Base-by-base conservation (phyloP, 2,329 filamentous ascomycete genomes). In the Domatiomyces globalis region DNA sequence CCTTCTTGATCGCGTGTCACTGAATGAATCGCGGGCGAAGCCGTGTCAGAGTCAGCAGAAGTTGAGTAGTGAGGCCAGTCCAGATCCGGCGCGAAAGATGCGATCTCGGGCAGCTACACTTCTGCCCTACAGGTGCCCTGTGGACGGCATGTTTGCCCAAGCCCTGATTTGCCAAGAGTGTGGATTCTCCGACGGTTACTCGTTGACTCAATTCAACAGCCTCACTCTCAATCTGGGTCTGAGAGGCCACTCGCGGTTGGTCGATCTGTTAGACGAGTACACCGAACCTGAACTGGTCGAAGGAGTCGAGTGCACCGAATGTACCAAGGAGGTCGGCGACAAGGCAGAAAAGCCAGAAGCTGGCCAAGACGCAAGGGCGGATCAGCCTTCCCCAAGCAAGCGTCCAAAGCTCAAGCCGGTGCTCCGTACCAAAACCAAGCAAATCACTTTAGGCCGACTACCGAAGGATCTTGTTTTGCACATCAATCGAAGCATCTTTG, bases 161-260 rank as follows among this genome's bases (percentile, higher is more conserved):
- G 78, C 88, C 42, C 88, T 96, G 1, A 85, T 86, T 0, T 98
- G 92, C 65, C 83, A 85, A 51, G 74, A 75, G 45, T 98, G 92
- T 64, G 87, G 87, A 6, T 84, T 85, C 67, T 88, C 87, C 0
- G 88, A 95, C 61, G 89, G 89, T 1, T 74, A 95, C 12, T 88
- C 85, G 1, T 79, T 96, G 69, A 94, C 87, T 18, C 87, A 88
- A 0, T 96, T 96, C 73, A 95, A 92, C 63, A 95, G 88, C 62
- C 71, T 96, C 46, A 95, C 90, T 0, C 78, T 96, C 0, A 87
- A 84, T 36, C 78, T 96, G 1, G 86, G 85, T 1, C 69, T 75
- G 4, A 74, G 76, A 46, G 75, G 73, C 56, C 71, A 76, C 17
- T 86, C 89, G 62, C 78, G 87, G 54, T 69, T 96, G 0, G 80